phyloP scores from a whole-genome alignment of 2,329 filamentous ascomycete species.

The Hymenoscyphus linearis region DNA sequence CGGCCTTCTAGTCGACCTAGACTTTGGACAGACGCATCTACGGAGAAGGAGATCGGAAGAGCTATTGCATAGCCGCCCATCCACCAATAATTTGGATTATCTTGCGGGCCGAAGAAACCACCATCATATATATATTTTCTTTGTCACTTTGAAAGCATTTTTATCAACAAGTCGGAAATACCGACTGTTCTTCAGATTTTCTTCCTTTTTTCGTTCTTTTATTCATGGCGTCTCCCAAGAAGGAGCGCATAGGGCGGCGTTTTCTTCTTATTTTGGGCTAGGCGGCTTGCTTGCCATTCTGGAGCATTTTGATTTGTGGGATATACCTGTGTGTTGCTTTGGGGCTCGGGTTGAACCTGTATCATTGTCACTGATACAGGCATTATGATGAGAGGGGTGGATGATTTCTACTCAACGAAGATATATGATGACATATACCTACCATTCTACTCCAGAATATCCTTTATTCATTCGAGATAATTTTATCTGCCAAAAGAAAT shows the following conservation, averaged over 20 bases:
- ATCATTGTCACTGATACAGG: constrained; percentile 7
- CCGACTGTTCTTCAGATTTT: not conserved
- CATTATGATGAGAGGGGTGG: not conserved
- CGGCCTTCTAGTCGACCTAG: constrained; percentile 22
- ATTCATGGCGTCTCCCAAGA: constrained; percentile 2
- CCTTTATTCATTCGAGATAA: not conserved
- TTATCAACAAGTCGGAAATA: not conserved
- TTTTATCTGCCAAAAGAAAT: not conserved
- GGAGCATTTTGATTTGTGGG: constrained; percentile 1
- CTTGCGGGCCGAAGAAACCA: constrained; percentile 6
- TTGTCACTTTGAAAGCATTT: not conserved
- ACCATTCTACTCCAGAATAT: not conserved
- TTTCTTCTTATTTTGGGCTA: not conserved
- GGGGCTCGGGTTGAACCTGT: not conserved
- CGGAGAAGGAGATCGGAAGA: constrained; percentile 23
- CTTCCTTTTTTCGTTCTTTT: not conserved
- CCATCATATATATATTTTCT: not conserved
- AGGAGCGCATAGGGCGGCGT: not conserved
- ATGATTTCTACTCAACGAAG: not conserved
- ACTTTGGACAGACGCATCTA: constrained; percentile 11
- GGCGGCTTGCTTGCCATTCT: not conserved
- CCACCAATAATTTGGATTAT: not conserved
- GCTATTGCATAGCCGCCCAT: constrained; percentile 21
- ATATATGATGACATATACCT: not conserved
- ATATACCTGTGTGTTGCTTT: constrained; percentile 6